Percentiles rank a stretch among this genome's conserved stretches.
Conservation (phyloP, 345 rosid genomes). For the Pseudoturritis turrita region DNA sequence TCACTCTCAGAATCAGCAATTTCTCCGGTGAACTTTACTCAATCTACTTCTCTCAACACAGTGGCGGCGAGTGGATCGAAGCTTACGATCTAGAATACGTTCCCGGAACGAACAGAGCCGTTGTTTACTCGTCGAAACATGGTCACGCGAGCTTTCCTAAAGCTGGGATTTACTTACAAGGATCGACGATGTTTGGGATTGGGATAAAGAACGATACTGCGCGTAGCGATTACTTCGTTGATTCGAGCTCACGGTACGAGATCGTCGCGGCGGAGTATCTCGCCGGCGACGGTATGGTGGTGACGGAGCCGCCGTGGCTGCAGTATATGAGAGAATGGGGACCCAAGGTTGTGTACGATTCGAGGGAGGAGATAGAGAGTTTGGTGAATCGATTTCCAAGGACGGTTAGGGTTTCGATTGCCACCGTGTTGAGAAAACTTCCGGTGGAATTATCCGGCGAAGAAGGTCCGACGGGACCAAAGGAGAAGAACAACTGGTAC, state of each 20-base stretch:
- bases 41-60: constrained; percentile 86
- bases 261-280: constrained; percentile 72
- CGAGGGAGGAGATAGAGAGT: constrained; percentile 54
- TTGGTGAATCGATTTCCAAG: constrained; percentile 43
- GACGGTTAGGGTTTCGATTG: constrained; percentile 34
- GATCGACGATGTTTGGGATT: constrained; percentile 52
- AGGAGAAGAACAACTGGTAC: constrained; percentile 86
- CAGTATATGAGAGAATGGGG: constrained; percentile 93
- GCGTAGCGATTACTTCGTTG: constrained; percentile 39
- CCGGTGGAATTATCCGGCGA: constrained; percentile 69
- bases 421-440: constrained; percentile 41
- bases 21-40: constrained; percentile 72
- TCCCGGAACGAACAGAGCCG: constrained; percentile 51
- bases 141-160: constrained; percentile 86
- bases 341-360: constrained; percentile 54
- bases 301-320: constrained; percentile 68
- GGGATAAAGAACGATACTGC: constrained; percentile 78
- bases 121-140: constrained; percentile 58
- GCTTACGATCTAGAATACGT: constrained; percentile 62
- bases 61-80: constrained; percentile 79
- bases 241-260: constrained; percentile 66
- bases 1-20: constrained; percentile 81
- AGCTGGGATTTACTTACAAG: constrained; percentile 66
- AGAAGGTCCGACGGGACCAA: constrained; percentile 91
- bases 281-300: constrained; percentile 33